Evolutionary conservation across 2,329 filamentous ascomycete genomes (phyloP).

Genomic region (Aspergillus fructus): DNA sequence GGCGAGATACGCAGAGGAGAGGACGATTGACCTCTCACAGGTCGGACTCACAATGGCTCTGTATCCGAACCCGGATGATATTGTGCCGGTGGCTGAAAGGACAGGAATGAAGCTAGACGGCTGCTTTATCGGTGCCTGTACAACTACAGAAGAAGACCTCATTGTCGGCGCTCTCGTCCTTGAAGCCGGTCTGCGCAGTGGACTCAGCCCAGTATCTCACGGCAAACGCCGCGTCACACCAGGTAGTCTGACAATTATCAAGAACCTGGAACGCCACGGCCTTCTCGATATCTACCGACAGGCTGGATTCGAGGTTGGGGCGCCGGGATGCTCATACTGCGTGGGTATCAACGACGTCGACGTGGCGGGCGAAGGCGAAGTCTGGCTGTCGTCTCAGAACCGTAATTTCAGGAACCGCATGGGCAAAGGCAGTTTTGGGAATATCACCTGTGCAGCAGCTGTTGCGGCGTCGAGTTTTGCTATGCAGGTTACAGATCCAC

Average conservation of each 20-base stretch:
- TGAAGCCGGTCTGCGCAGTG: not conserved
- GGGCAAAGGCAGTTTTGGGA: not conserved
- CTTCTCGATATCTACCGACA: not conserved
- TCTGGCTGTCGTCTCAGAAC: not conserved
- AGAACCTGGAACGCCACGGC: not conserved
- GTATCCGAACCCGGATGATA: not conserved
- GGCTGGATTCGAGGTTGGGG: not conserved
- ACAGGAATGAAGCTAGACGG: not conserved
- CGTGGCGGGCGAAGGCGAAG: not conserved
- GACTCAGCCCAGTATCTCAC: not conserved
- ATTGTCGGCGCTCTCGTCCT: not conserved
- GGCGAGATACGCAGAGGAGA: not conserved
- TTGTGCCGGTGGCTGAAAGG: not conserved
- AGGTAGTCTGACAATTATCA: not conserved
- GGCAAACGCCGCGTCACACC: not conserved
- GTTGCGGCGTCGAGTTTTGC: too few species aligned
- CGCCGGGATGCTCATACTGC: not conserved
- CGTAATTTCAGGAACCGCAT: conserved; percentile 3
- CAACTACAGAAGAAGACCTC: conserved; percentile 1
- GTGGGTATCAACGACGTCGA: not conserved
- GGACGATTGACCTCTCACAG: not conserved
- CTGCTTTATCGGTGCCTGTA: conserved; percentile 1
- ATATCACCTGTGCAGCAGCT: too few species aligned
- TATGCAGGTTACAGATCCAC: too few species aligned
- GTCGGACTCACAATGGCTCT: not conserved